Percentiles rank a stretch among this genome's conserved stretches.
These are phyloP conservation scores for Paecilomyces sp. DNA, from an alignment of 2,329 filamentous ascomycete species.

Conservation along the genomic window DNA sequence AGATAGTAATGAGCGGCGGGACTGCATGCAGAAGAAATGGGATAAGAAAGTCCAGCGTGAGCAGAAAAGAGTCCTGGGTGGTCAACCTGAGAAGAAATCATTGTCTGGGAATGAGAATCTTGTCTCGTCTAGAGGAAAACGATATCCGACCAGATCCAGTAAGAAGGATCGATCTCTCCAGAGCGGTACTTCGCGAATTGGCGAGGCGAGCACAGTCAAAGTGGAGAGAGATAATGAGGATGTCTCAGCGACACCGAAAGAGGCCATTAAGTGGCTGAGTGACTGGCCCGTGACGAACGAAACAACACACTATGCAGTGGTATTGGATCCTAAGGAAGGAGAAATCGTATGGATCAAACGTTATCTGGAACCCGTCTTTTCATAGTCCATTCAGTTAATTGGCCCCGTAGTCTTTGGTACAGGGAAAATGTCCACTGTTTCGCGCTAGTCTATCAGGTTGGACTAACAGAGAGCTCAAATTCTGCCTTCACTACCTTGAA, in stretches of 20 bases:
- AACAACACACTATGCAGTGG: slow-evolving; percentile 49
- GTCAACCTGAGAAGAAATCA: not conserved
- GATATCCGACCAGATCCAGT: not conserved
- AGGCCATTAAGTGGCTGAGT: slow-evolving; percentile 43
- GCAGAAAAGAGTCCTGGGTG: slow-evolving; percentile 4
- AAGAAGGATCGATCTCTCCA: not conserved
- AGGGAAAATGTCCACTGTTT: no score
- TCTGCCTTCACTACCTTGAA: no score
- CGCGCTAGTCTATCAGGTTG: no score
- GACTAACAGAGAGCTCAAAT: no score
- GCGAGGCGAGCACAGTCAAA: slow-evolving; percentile 1
- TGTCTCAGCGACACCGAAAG: slow-evolving; percentile 18
- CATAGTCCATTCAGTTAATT: not conserved
- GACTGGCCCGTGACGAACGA: slow-evolving; percentile 51
- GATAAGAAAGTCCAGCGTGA: slow-evolving; percentile 15
- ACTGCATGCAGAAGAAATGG: slow-evolving; percentile 34
- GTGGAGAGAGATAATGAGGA: slow-evolving; percentile 10
- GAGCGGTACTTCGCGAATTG: not conserved
- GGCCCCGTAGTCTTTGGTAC: no score
- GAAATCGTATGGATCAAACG: not conserved
- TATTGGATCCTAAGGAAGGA: slow-evolving; percentile 42
- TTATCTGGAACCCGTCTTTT: not conserved
- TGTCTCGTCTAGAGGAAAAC: not conserved
- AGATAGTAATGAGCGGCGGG: slow-evolving; percentile 26
- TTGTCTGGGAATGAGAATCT: slow-evolving; percentile 10